Percentiles rank a stretch among this genome's conserved stretches.
These are phyloP conservation scores for Nigrospora sphaerica DNA, from an alignment of 2,329 filamentous ascomycete genomes.

Conservation along the genomic window DNA sequence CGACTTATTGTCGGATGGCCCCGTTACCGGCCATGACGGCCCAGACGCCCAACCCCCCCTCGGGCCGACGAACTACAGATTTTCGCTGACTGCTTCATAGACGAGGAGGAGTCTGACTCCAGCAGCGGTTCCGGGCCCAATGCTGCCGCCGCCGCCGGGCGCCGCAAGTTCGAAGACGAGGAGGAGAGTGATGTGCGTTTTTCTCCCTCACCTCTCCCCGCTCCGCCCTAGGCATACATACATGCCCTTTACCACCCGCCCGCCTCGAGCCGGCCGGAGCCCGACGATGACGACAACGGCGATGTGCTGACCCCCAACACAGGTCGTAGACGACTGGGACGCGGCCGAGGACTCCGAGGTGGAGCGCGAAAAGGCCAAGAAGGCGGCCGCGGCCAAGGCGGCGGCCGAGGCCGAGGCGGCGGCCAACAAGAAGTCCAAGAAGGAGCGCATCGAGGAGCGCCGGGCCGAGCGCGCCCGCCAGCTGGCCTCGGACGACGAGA, in stretches of 20 bases:
- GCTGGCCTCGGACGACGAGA: constrained; percentile 45
- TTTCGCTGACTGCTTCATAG: neutral
- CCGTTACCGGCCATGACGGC: neutral
- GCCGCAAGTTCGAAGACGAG: constrained; percentile 7
- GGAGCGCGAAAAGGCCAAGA: constrained; percentile 90
- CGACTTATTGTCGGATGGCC: neutral
- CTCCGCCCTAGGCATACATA: neutral
- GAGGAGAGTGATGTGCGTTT: constrained; percentile 7
- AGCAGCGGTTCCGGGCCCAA: neutral
- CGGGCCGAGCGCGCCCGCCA: constrained; percentile 52
- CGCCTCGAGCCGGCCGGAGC: constrained; percentile 8
- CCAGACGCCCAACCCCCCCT: neutral
- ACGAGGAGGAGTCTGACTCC: constrained; percentile 6
- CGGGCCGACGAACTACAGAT: neutral
- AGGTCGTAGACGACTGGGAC: constrained; percentile 96
- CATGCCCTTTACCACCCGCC: too few species aligned
- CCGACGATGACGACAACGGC: constrained; percentile 18
- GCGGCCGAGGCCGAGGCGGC: constrained; percentile 85
- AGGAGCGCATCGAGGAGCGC: constrained; percentile 77
- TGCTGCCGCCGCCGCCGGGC: neutral
- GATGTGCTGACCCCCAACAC: constrained; percentile 1
- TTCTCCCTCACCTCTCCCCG: neutral
- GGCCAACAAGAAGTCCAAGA: constrained; percentile 84
- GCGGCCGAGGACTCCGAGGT: constrained; percentile 94
- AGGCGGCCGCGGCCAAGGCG: constrained; percentile 77